Conservation (phyloP, 805 yeast species). For the Wickerhamiella azyma region DNA sequence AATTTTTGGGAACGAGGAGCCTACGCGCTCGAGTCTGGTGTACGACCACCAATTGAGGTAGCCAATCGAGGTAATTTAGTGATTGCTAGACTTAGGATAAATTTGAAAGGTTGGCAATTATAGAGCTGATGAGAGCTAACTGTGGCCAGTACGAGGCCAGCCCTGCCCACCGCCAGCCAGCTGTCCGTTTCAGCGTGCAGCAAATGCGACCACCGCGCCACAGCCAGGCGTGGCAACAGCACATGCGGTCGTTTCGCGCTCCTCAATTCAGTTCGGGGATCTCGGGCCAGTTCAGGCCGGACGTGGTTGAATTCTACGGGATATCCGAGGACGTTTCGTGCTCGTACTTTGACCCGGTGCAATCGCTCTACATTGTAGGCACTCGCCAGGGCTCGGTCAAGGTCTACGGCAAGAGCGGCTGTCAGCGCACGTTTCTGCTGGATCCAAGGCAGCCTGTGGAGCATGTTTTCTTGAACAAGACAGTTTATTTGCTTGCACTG, state of each 20-base stretch:
- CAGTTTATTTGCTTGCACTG: conserved; percentile 64
- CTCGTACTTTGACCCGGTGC: conserved; percentile 75
- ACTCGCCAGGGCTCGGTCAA: conserved; percentile 58
- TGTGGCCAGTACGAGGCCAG: too few species aligned
- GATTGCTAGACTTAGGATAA: too few species aligned
- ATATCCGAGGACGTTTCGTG: conserved; percentile 51
- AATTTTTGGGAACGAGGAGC: conserved; percentile 5
- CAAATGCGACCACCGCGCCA: background rate
- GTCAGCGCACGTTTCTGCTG: conserved; percentile 50
- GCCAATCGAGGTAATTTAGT: background rate
- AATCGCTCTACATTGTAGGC: conserved; percentile 68
- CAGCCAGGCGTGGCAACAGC: background rate
- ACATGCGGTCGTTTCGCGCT: background rate
- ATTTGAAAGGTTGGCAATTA: too few species aligned
- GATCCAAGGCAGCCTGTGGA: conserved; percentile 35
- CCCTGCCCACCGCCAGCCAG: too few species aligned
- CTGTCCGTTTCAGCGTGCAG: background rate
- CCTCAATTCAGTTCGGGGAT: conserved; percentile 19
- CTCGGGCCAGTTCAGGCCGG: conserved; percentile 20
- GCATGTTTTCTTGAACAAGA: conserved; percentile 55
- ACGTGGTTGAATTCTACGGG: conserved; percentile 36
- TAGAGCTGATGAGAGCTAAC: too few species aligned
- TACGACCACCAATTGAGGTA: background rate
- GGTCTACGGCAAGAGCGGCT: conserved; percentile 74
- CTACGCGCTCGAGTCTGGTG: background rate